phyloP scores from a whole-genome alignment of 2,329 filamentous ascomycete genomes.

The Colletotrichum musae region DNA sequence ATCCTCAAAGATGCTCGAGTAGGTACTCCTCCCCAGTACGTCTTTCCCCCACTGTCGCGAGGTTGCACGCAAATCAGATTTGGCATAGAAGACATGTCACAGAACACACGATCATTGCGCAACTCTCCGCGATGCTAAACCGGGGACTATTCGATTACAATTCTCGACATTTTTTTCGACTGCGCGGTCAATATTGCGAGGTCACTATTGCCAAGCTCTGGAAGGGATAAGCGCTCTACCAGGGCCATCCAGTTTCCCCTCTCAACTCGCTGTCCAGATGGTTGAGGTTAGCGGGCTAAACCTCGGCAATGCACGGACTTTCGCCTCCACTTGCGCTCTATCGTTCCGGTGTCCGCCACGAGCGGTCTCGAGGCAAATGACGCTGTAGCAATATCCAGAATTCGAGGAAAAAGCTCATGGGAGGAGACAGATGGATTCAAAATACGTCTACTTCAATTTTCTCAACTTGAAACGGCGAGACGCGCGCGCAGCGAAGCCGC shows the following conservation, averaged over 20 bases:
- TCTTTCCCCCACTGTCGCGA: no score
- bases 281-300: conserved; percentile 29
- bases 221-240: conserved; percentile 5
- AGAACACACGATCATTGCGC: no score
- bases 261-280: conserved; percentile 1
- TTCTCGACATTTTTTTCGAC: no score
- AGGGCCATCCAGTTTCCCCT: conserved; percentile 18
- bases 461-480: background rate
- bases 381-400: background rate
- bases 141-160: no score
- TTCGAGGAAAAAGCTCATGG: background rate
- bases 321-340: conserved; percentile 8
- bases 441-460: background rate
- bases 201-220: background rate
- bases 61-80: no score
- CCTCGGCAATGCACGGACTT: conserved; percentile 18
- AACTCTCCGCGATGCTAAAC: no score
- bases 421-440: no score
- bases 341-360: background rate
- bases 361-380: background rate
- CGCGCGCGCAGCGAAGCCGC: background rate
- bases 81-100: no score
- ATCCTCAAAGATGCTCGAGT: no score
- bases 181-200: no score
- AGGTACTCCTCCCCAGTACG: no score